Percentiles rank a stretch among this genome's conserved stretches.
Evolutionary conservation across 2,329 filamentous ascomycete genomes (phyloP).

Genomic region (Paecilomyces fulvus): DNA sequence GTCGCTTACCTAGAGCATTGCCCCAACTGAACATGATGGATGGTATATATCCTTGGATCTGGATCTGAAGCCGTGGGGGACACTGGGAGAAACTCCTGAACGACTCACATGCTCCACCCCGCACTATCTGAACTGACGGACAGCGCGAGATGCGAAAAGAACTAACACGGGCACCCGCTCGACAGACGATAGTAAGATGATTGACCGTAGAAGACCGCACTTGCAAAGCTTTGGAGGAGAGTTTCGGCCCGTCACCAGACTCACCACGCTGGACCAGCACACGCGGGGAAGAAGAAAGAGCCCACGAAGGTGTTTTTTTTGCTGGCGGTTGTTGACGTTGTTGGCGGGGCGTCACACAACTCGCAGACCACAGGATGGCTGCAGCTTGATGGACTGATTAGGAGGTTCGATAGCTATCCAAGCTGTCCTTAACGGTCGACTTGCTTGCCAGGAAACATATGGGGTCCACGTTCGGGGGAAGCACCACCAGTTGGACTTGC

Average conservation of each 20-base stretch:
- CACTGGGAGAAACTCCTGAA: background rate
- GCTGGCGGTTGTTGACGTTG: background rate
- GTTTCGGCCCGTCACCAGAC: background rate
- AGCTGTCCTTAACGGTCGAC: background rate
- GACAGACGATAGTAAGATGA: background rate
- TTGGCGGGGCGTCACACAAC: background rate
- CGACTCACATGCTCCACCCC: background rate
- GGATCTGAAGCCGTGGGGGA: background rate
- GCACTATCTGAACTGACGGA: background rate
- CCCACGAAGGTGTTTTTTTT: background rate
- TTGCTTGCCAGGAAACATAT: background rate
- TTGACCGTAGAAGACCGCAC: background rate
- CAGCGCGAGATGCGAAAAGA: background rate
- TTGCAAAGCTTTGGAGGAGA: background rate
- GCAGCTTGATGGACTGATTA: background rate
- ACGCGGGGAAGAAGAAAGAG: background rate
- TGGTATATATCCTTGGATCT: background rate
- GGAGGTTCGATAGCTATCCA: background rate
- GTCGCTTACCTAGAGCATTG: constrained; percentile 21
- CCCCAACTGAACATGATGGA: constrained; percentile 27
- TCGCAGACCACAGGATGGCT: background rate
- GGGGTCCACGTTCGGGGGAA: background rate
- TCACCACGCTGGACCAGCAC: background rate
- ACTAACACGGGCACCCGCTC: background rate
- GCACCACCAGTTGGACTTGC: background rate